Conservation (phyloP, 2,329 filamentous ascomycete species). For the Raffaelea ambrosiae region DNA sequence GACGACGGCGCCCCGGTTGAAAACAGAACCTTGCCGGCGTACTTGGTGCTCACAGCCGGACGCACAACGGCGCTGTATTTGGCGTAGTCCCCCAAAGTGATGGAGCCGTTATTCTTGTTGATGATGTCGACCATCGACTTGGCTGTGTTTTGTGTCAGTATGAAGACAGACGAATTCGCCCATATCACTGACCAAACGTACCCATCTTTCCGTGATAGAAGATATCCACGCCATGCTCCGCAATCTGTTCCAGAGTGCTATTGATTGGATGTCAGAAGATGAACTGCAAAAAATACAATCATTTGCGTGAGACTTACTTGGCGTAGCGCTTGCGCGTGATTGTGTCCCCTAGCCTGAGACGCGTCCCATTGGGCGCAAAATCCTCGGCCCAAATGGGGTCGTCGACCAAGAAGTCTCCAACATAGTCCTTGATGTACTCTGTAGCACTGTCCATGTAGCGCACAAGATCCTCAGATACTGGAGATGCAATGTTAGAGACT, state of each 20-base stretch:
- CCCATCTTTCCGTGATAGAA: constrained; percentile 29
- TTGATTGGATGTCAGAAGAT: not conserved
- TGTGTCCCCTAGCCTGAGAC: constrained; percentile 62
- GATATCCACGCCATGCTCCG: constrained; percentile 47
- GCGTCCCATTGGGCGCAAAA: constrained; percentile 72
- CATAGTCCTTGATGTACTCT: constrained; percentile 4
- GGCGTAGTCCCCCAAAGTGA: constrained; percentile 70
- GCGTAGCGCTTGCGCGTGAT: constrained; percentile 79
- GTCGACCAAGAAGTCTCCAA: constrained; percentile 57
- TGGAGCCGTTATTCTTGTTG: constrained; percentile 65
- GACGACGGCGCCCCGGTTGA: constrained; percentile 67
- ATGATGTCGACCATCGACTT: constrained; percentile 64
- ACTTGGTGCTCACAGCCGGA: constrained; percentile 52
- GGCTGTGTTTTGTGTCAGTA: constrained; percentile 36
- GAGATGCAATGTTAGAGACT: constrained; percentile 12
- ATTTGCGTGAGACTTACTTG: constrained; percentile 22
- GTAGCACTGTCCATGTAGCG: constrained; percentile 54
- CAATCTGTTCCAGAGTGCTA: constrained; percentile 66
- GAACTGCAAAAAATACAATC: not conserved
- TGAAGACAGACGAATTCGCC: not conserved
- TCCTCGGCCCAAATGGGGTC: constrained; percentile 78
- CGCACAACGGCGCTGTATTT: constrained; percentile 62
- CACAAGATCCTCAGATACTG: constrained; percentile 64
- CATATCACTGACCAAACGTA: constrained; percentile 12
- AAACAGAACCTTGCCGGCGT: constrained; percentile 62